These are phyloP conservation scores for Tylopilus balloui DNA, from an alignment of 768 basidiomycete genomes.

Conservation along the genomic window DNA sequence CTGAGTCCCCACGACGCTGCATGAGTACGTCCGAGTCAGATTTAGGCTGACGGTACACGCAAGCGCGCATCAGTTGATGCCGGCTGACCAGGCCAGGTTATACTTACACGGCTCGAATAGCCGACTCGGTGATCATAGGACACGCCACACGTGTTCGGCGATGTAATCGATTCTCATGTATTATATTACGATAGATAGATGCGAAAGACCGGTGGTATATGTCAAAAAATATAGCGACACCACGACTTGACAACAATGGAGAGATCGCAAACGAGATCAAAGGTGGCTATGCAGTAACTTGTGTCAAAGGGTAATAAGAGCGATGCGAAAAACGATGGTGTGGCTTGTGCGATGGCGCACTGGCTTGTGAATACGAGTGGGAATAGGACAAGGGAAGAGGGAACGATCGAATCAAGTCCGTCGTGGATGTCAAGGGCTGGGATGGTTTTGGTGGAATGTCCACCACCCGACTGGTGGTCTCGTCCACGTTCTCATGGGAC, in stretches of 20 bases:
- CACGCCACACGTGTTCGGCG: too few species aligned
- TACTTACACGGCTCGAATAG: too few species aligned
- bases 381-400: conserved; percentile 40
- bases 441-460: conserved; percentile 24
- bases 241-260: conserved; percentile 13
- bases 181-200: neutral
- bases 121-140: too few species aligned
- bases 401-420: conserved; percentile 46
- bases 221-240: conserved; percentile 35
- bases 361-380: conserved; percentile 18
- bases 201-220: conserved; percentile 26
- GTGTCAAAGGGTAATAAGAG: conserved; percentile 15
- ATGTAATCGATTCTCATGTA: too few species aligned
- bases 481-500: conserved; percentile 27
- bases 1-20: too few species aligned
- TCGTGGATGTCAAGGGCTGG: conserved; percentile 28
- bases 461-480: conserved; percentile 27
- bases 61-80: too few species aligned
- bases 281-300: conserved; percentile 22
- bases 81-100: too few species aligned
- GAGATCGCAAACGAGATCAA: neutral
- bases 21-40: too few species aligned
- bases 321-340: conserved; percentile 27
- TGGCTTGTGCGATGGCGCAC: conserved; percentile 22
- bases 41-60: too few species aligned